Evolutionary conservation across 2,329 filamentous ascomycete species (phyloP).

Genomic region (Calonectria ilicicola): DNA sequence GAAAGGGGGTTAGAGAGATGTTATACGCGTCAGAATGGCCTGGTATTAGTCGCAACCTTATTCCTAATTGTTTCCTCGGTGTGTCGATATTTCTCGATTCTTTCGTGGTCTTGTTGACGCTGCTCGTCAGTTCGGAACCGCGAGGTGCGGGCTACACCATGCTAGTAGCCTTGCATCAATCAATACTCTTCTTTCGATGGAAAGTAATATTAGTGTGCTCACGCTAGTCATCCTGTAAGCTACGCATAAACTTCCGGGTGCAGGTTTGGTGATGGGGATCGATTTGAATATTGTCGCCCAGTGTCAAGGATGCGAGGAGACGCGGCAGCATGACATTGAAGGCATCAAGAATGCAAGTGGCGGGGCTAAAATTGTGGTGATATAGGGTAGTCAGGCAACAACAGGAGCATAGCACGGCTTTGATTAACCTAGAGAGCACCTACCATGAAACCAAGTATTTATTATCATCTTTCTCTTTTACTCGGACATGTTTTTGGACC

Average conservation of each 20-base stretch:
- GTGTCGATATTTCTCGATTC: constrained; percentile 80
- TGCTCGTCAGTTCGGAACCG: constrained; percentile 75
- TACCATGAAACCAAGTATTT: too few relatives aligned
- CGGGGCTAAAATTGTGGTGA: neutral
- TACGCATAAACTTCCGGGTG: neutral
- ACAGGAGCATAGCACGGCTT: neutral
- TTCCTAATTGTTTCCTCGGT: constrained; percentile 76
- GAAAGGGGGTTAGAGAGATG: constrained; percentile 29
- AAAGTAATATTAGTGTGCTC: constrained; percentile 12
- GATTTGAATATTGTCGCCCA: neutral
- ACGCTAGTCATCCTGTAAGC: constrained; percentile 40
- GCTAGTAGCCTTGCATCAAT: constrained; percentile 63
- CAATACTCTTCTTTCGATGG: constrained; percentile 20
- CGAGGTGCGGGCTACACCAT: constrained; percentile 82
- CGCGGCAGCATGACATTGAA: constrained; percentile 7
- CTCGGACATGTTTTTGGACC: too few relatives aligned
- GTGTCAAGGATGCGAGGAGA: neutral
- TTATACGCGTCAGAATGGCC: neutral
- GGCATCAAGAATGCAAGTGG: neutral
- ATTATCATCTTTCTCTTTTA: too few relatives aligned
- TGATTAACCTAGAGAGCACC: too few relatives aligned
- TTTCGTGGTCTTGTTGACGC: constrained; percentile 76
- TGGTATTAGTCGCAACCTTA: constrained; percentile 62
- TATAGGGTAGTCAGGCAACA: neutral
- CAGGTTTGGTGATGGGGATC: neutral